Evolutionary conservation across 1,284 basidiomycete species (phyloP).

Genomic region (Apiotrichum akiyoshidainum): DNA sequence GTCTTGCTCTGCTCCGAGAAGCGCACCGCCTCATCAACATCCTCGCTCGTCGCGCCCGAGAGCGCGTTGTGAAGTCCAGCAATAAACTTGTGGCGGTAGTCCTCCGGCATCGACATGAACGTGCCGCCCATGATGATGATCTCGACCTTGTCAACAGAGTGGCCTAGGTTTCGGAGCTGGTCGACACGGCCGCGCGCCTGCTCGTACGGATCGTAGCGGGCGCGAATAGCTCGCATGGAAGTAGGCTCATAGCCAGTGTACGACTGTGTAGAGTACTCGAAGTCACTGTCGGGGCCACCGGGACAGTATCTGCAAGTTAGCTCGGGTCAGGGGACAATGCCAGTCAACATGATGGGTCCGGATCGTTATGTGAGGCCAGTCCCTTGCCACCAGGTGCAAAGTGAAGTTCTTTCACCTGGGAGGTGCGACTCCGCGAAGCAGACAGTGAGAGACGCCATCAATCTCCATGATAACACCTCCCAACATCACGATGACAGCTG

Average conservation of each 20-base stretch:
- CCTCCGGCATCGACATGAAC: constrained; percentile 98
- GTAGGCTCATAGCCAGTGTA: constrained; percentile 98
- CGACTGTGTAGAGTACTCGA: constrained; percentile 98
- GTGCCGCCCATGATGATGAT: constrained; percentile 99
- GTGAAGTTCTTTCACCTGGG: no score
- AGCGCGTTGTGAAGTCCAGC: constrained; percentile 97
- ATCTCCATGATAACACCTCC: no score
- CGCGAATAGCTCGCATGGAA: constrained; percentile 97
- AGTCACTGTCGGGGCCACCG: constrained; percentile 98
- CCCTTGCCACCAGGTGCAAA: no score
- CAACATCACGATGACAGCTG: no score
- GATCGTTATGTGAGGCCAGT: no score
- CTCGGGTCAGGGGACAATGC: no score
- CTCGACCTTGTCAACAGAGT: constrained; percentile 98
- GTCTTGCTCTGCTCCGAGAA: constrained; percentile 96
- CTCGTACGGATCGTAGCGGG: constrained; percentile 97
- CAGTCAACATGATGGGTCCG: no score
- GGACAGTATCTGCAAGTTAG: constrained; percentile 78
- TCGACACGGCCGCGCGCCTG: constrained; percentile 93
- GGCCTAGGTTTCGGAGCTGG: constrained; percentile 89
- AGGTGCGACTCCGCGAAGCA: no score
- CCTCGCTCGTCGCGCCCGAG: constrained; percentile 86
- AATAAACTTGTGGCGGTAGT: constrained; percentile 88
- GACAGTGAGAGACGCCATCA: no score
- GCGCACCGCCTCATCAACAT: constrained; percentile 97